Evolutionary conservation across 371 early-diverging fungal species (phyloP), one percentile per base, ranked within the genome.

Genomic region (Syncephalastrum sp.): DNA sequence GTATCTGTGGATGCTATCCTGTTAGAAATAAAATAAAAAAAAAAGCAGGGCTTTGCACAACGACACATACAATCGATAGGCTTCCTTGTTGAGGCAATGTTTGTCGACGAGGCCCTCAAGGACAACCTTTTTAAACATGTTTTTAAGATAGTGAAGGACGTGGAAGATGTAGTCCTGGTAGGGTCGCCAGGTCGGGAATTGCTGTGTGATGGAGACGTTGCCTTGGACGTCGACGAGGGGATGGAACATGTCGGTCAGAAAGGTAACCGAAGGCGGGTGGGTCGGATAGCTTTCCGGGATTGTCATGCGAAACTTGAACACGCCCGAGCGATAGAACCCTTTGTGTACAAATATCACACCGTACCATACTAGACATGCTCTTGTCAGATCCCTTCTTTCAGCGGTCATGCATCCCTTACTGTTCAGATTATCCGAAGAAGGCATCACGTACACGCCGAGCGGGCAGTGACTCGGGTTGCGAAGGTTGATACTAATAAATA

Each of bases 231-330:
- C 91, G 10, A 98, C 87, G n/a, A 97, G 82, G 29, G 99, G 99
- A 70, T 99, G 99, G 75, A 92, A 94, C 82, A 97, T 89, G 25
- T 91, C 89, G 15, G 93, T 92, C 41, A 86, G 56, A 66, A 99
- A 95, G 14, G 82, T 82, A n/a, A 99, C 91, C 0, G 86, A 71
- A 0, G 98, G 99, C 16, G 91, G 87, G 33, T 79, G 70, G 12
- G 89, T 81, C 4, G 99, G 99, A 59, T 91, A 91, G 23, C 85
- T 84, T 29, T 81, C 75, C 14, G 98, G 99, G 45, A 97, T 94
- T 38, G 82, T 70, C 66, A 99, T 74, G 53, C 87, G 76, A 72
- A 96, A 98, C 64, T 93, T 92, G 75, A 98, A 93, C 12, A 97
- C 92, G 3, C 94, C 99, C 60, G 91, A 89, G 49, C 89, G 86